Evolutionary conservation across 2,329 filamentous ascomycete genomes (phyloP).

Genomic region (Sclerotinia subarctica): DNA sequence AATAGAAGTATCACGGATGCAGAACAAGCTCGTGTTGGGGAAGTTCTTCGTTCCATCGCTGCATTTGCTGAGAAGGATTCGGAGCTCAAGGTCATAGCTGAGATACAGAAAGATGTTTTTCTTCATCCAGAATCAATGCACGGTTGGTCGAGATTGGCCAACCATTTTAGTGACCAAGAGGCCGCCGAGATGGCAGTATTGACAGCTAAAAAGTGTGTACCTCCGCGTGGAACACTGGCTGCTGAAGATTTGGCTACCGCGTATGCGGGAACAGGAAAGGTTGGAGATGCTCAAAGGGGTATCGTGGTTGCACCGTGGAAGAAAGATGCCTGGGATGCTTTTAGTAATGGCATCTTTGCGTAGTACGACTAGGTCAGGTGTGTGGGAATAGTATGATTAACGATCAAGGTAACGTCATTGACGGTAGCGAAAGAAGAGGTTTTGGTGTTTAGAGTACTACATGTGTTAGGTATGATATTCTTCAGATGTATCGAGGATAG

Average conservation of each 20-base stretch:
- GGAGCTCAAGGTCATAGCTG: conserved; percentile 53
- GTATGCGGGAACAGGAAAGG: conserved; percentile 68
- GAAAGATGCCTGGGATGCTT: conserved; percentile 30
- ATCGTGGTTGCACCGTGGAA: conserved; percentile 80
- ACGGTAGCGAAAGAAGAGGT: not conserved
- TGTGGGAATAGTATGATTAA: not conserved
- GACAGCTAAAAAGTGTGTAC: conserved; percentile 71
- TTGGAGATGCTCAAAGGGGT: conserved; percentile 72
- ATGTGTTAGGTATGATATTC: not conserved
- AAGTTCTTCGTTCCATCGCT: conserved; percentile 73
- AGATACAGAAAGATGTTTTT: conserved; percentile 75
- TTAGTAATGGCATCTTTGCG: conserved; percentile 13
- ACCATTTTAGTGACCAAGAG: conserved; percentile 50
- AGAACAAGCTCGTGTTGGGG: conserved; percentile 68
- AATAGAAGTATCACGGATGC: conserved; percentile 58
- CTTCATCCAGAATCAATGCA: conserved; percentile 74
- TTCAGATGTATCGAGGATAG: not conserved
- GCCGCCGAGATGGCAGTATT: conserved; percentile 76
- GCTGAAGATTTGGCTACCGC: conserved; percentile 69
- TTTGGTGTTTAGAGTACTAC: not conserved
- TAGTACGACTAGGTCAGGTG: not conserved
- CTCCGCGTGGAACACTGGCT: conserved; percentile 66
- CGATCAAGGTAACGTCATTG: not conserved
- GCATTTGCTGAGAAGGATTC: conserved; percentile 50
- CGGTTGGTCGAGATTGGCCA: conserved; percentile 75